These are phyloP conservation scores for Dacryopinax primogenitus DNA, from an alignment of 768 basidiomycete genomes.

Conservation along the genomic window DNA sequence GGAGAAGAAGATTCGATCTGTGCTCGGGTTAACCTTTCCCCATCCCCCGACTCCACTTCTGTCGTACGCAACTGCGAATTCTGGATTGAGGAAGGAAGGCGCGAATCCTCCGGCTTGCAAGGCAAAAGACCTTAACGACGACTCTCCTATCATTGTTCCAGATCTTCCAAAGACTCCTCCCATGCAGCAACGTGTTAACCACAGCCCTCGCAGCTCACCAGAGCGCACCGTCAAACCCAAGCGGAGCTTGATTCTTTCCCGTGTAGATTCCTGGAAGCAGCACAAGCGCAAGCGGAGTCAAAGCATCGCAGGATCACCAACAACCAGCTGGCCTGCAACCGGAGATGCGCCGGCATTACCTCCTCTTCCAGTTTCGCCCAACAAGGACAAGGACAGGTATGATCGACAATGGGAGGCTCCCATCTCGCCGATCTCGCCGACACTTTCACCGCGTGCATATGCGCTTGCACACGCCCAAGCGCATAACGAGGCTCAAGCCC, in stretches of 20 bases:
- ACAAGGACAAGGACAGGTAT: not conserved
- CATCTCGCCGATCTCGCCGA: not conserved
- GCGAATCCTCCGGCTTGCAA: not conserved
- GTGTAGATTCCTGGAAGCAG: not conserved
- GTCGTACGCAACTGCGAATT: not conserved
- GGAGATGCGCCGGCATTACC: not conserved
- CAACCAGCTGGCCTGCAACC: not conserved
- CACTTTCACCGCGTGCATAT: not conserved
- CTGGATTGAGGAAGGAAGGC: no score
- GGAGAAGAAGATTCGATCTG: conserved; percentile 6
- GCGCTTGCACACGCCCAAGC: conserved; percentile 4
- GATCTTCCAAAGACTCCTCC: conserved; percentile 1
- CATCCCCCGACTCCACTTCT: not conserved
- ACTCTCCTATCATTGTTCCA: not conserved
- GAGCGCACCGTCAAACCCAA: conserved; percentile 4
- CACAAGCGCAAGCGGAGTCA: conserved; percentile 7
- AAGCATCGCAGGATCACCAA: not conserved
- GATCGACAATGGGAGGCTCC: not conserved
- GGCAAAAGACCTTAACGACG: not conserved
- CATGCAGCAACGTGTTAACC: not conserved
- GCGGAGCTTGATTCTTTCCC: not conserved
- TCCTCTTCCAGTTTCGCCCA: not conserved
- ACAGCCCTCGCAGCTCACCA: not conserved
- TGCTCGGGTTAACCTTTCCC: not conserved
- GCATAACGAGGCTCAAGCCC: not conserved